phyloP scores from a whole-genome alignment of 2,329 filamentous ascomycete genomes.

The Emmonsia crescens region DNA sequence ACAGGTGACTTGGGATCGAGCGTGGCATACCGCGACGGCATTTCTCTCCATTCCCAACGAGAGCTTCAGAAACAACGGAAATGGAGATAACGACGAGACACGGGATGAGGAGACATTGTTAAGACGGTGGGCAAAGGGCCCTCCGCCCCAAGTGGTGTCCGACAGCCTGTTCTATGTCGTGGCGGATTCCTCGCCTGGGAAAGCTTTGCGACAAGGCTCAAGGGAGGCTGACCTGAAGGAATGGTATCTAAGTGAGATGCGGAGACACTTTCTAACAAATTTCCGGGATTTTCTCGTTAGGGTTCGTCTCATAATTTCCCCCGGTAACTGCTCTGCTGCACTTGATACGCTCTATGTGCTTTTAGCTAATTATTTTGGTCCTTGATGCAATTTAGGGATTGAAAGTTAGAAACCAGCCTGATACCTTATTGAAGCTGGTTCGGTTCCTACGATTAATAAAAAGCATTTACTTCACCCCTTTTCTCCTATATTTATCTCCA shows the following conservation, averaged over 20 bases:
- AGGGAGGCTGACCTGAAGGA: conserved; percentile 24
- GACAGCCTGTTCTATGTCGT: conserved; percentile 27
- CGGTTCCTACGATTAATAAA: conserved; percentile 27
- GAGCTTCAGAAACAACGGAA: conserved; percentile 16
- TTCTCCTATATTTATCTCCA: conserved; percentile 26
- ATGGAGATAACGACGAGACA: conserved; percentile 4
- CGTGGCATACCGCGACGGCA: conserved; percentile 31
- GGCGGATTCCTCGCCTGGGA: conserved; percentile 14
- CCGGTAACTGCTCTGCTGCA: background rate
- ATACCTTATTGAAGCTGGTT: conserved; percentile 23
- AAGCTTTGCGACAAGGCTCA: conserved; percentile 8
- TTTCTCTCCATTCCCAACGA: conserved; percentile 31
- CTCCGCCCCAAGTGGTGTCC: conserved; percentile 20
- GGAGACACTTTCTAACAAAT: conserved; percentile 33
- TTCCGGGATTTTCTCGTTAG: conserved; percentile 23
- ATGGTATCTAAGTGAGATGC: conserved; percentile 36
- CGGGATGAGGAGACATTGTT: conserved; percentile 20
- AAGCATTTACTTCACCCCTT: conserved; percentile 27
- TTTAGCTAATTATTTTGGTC: background rate
- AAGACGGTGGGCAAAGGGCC: conserved; percentile 22
- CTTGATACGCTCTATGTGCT: background rate
- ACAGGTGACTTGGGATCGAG: conserved; percentile 27
- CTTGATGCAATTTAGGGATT: conserved; percentile 16
- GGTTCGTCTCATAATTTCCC: conserved; percentile 16
- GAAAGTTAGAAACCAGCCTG: conserved; percentile 15